Base-by-base conservation (phyloP, 1,139 yeast species). In the Diutina catenulata region DNA sequence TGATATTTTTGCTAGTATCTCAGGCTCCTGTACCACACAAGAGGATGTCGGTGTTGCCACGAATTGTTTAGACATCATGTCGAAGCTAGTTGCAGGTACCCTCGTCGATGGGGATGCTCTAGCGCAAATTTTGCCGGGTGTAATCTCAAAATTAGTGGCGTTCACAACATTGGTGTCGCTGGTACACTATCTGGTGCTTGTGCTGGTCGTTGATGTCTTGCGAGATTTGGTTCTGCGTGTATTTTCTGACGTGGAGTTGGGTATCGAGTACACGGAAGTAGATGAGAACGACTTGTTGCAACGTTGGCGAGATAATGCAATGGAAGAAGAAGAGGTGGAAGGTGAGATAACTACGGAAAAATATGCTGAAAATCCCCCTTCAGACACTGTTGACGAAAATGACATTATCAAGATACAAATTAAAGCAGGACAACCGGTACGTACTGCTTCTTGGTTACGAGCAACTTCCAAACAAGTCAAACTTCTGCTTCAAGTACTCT, bases 151-250 rank as follows among this genome's bases (percentile, higher is more conserved):
- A 14, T 21, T 31, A 14, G 35, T 31, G 5, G 21, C n/a, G 5
- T 31, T 31, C 4, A 21, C 25, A 6, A 14, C 10, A 5, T 21
- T 13, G 3, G 35, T 21, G 11, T n/a, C 35, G 19, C 20, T 21
- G 9, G 15, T 31, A 14, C 35, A 31, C 21, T 31, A 31, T 9
- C n/a, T 25, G 18, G 35, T 31, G 35, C 15, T 31, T 11, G 13
- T 21, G 16, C 16, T 21, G 9, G 15, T 31, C 3, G 13, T 31
- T 8, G 4, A 18, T 5, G 35, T 31, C 7, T 21, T 31, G 2
- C n/a, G 13, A 31, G 16, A 21, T 10, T n/a, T 31, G n/a, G n/a
- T 31, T 21, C 15, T 24, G 2, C 25, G 25, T 6, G 35, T 31
- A n/a, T 31, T 31, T 13, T 13, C 7, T 21, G 35, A 31, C 15